A percentile compares a stretch with the other conserved stretches of the same genome.
Evolutionary conservation across 2,329 filamentous ascomycete species (phyloP).

Genomic region (Helotiales sp.): DNA sequence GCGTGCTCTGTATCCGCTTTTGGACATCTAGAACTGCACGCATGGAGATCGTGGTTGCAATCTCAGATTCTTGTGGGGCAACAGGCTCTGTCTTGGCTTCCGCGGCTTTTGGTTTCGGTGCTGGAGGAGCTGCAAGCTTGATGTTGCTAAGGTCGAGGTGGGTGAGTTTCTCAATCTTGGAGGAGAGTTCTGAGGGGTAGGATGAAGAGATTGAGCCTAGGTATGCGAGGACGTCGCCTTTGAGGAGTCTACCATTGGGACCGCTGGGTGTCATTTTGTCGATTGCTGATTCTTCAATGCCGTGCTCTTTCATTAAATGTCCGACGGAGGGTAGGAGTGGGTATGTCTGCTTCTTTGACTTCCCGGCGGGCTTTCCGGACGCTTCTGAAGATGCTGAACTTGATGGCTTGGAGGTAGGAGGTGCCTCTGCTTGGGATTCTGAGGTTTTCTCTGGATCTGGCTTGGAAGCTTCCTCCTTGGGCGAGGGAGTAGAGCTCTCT

Average conservation of each 20-base stretch:
- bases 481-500: conserved; percentile 40
- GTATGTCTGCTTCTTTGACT: conserved; percentile 65
- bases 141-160: conserved; percentile 96
- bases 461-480: conserved; percentile 33
- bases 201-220: conserved; percentile 73
- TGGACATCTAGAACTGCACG: conserved; percentile 77
- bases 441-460: conserved; percentile 27
- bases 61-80: conserved; percentile 48
- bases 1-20: conserved; percentile 71
- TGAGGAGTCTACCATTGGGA: conserved; percentile 83
- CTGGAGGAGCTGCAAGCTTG: conserved; percentile 62
- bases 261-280: conserved; percentile 84
- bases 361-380: conserved; percentile 41
- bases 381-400: conserved; percentile 22
- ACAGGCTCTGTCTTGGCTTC: conserved; percentile 43
- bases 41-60: conserved; percentile 78
- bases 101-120: conserved; percentile 41
- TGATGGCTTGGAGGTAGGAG: conserved; percentile 14
- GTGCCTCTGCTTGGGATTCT: conserved; percentile 22
- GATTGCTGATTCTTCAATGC: conserved; percentile 72
- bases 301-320: conserved; percentile 77
- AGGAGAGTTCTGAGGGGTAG: conserved; percentile 70
- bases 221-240: conserved; percentile 93
- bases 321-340: conserved; percentile 81
- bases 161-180: conserved; percentile 70